Evolutionary conservation across 2,329 filamentous ascomycete species (phyloP), one percentile per base, ranked within the genome.

Genomic region (Fusarium sp.): DNA sequence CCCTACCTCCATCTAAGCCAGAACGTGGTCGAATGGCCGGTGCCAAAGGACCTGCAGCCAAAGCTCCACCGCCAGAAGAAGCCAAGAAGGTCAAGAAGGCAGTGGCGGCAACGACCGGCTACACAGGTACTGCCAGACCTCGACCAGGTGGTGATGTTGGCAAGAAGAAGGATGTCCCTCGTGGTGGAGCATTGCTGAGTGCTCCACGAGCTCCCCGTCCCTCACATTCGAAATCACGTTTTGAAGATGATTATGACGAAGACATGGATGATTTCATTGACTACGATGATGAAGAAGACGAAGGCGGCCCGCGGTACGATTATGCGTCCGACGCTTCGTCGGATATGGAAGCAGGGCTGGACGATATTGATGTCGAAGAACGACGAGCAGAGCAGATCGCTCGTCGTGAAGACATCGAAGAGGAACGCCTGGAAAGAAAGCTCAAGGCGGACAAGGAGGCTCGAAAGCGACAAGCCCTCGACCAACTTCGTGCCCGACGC

Each of bases 271-370:
- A 89, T 64, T 89, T 89, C 68, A 87, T 89, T 76, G 87, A 88
- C 43, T 88, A 88, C 62, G 86, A 89, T 45, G 87, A 88, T 14
- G 87, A 88, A 0, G 86, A 87, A 7, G 83, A 85, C 1, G 79
- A 77, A 4, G 78, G 69, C 14, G 78, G 80, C 10, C 81, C 79
- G 32, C 79, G 80, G 8, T 85, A 87, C 65, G 84, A 83, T 49
- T 90, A 92, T 68, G 86, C 83, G 4, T 90, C 88, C 1, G 91
- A 91, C 57, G 88, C 78, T 8, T 92, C 90, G 7, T 93, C 90
- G 8, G 92, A 93, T 73, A 94, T 94, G 90, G 92, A 94, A 78
- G 92, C 91, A 4, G 91, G 91, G 34, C 78, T 91, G 40, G 90
- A 90, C 64, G 92, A 94, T 72, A 87, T 94, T 55, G 91, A 93